phyloP scores from a whole-genome alignment of 208 protist genomes.

The Leptomonas pyrrhocoris region DNA sequence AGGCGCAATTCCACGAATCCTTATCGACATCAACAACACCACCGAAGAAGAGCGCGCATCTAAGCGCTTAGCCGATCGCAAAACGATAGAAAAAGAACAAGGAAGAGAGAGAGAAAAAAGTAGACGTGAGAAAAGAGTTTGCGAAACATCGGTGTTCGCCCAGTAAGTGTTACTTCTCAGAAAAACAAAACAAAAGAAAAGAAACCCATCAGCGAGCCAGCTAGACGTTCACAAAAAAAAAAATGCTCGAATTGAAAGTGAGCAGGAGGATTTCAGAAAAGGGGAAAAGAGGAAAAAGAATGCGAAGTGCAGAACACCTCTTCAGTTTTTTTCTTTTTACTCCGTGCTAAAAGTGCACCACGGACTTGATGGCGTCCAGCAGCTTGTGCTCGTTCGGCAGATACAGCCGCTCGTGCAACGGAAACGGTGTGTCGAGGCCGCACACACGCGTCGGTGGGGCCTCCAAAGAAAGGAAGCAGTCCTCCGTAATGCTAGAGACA shows the following conservation, averaged over 20 bases:
- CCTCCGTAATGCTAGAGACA: conserved; percentile 88
- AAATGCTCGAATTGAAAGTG: not conserved
- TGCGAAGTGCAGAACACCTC: not conserved
- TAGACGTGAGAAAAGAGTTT: not conserved
- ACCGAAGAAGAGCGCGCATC: not conserved
- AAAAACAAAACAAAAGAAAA: not conserved
- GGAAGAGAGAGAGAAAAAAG: not conserved
- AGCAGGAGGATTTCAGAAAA: not conserved
- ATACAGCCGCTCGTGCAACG: conserved; percentile 96
- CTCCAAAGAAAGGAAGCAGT: conserved; percentile 96
- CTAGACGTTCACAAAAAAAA: not conserved
- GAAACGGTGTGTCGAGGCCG: conserved; percentile 96
- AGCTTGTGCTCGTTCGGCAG: conserved; percentile 94
- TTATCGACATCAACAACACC: not conserved
- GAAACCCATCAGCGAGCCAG: not conserved
- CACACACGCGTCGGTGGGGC: conserved; percentile 96
- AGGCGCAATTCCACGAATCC: not conserved
- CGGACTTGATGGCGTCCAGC: conserved; percentile 64
- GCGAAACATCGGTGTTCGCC: not conserved
- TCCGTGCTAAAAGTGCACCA: conserved; percentile 46
- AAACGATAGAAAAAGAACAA: not conserved
- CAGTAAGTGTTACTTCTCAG: not conserved
- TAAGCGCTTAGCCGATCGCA: not conserved
- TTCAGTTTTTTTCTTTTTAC: not conserved
- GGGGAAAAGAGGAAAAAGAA: conserved; percentile 12